Evolutionary conservation across 2,329 filamentous ascomycete species (phyloP).

Genomic region (Fusarium acutatum): DNA sequence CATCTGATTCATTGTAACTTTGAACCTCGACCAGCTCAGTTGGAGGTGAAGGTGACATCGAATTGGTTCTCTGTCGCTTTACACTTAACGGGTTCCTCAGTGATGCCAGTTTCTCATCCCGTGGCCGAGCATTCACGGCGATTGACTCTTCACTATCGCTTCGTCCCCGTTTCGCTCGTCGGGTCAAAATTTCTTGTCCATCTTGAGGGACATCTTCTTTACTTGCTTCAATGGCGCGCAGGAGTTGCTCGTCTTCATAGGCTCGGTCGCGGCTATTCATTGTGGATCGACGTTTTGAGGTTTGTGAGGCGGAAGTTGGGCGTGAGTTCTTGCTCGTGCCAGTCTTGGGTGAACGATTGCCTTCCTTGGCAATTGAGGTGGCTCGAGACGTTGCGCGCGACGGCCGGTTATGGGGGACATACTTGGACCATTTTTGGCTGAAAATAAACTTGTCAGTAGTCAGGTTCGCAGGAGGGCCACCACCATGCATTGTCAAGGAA

Average conservation of each 20-base stretch:
- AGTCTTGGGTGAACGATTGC: constrained; percentile 69
- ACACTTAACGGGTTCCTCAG: constrained; percentile 72
- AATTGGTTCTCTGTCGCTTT: constrained; percentile 87
- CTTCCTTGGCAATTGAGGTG: constrained; percentile 61
- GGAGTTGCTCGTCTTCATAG: constrained; percentile 91
- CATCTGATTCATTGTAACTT: constrained; percentile 74
- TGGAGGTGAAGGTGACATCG: constrained; percentile 72
- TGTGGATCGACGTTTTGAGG: constrained; percentile 84
- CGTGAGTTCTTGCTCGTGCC: constrained; percentile 66
- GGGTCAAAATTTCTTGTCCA: constrained; percentile 60
- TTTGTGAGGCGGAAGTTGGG: constrained; percentile 59
- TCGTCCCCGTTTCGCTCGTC: constrained; percentile 81
- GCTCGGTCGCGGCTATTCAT: constrained; percentile 97
- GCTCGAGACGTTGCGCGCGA: constrained; percentile 69
- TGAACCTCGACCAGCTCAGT: constrained; percentile 55
- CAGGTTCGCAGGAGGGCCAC: background rate
- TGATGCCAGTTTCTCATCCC: constrained; percentile 35
- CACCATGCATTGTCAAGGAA: background rate
- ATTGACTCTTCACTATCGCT: constrained; percentile 96
- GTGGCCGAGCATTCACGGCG: constrained; percentile 18
- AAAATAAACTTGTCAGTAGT: constrained; percentile 47
- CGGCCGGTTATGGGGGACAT: constrained; percentile 66
- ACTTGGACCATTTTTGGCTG: constrained; percentile 73
- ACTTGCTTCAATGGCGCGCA: constrained; percentile 92
- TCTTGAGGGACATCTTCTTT: constrained; percentile 75